Evolutionary conservation across 164 flowering plant genomes (phyloP).

Genomic region (Platanus orientalis): DNA sequence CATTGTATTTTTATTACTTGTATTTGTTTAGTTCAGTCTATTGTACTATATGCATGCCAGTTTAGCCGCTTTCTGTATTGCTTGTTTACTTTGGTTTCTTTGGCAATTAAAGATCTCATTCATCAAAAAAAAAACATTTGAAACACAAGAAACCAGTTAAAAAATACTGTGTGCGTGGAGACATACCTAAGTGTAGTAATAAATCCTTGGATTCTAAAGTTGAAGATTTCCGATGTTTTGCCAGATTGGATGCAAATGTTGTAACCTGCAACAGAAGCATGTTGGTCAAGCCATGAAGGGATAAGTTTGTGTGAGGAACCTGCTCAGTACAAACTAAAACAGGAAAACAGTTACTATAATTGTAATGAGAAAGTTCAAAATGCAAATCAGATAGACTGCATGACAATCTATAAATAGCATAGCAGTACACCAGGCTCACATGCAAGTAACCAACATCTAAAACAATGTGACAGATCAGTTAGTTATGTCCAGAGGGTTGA

Average conservation of each 20-base stretch:
- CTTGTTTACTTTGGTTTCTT: too few relatives aligned
- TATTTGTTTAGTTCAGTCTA: too few relatives aligned
- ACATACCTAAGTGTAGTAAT: slow-evolving; percentile 80
- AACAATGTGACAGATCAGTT: not conserved
- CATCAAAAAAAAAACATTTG: not conserved
- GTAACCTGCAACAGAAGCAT: slow-evolving; percentile 62
- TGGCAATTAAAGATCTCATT: too few relatives aligned
- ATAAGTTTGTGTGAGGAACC: slow-evolving; percentile 5
- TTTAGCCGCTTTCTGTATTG: too few relatives aligned
- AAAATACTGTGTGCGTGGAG: not conserved
- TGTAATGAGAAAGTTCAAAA: not conserved
- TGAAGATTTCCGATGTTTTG: slow-evolving; percentile 93
- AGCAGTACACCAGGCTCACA: not conserved
- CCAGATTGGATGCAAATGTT: slow-evolving; percentile 80
- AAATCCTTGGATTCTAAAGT: slow-evolving; percentile 90
- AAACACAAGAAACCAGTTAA: too few relatives aligned
- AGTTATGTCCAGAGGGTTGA: too few relatives aligned
- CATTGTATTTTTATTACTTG: too few relatives aligned
- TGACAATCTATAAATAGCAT: not conserved
- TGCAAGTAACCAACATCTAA: not conserved
- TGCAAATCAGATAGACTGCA: not conserved
- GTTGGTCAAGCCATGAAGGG: slow-evolving; percentile 9
- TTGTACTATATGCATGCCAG: too few relatives aligned
- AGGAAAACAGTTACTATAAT: not conserved
- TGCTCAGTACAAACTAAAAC: not conserved